These are phyloP conservation scores for Cyberlindnera mrakii DNA, from an alignment of 805 yeast species.

Conservation along the genomic window DNA sequence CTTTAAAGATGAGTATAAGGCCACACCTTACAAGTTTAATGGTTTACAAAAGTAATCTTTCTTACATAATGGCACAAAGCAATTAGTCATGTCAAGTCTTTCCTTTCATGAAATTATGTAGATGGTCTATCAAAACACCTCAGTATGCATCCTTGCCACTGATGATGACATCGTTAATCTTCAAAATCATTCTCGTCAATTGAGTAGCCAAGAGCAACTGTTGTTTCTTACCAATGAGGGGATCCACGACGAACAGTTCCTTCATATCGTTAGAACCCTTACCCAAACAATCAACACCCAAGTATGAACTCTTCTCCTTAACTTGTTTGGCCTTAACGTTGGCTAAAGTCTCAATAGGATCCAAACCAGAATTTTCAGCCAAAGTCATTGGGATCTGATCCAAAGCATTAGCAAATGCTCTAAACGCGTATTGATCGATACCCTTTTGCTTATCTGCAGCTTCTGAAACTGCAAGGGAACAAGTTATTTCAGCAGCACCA, in stretches of 20 bases:
- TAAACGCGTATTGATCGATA: slow-evolving; percentile 95
- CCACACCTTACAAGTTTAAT: slow-evolving; percentile 6
- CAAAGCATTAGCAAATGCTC: slow-evolving; percentile 87
- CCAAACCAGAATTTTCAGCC: slow-evolving; percentile 95
- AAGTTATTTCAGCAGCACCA: slow-evolving; percentile 94
- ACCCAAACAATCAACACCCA: slow-evolving; percentile 95
- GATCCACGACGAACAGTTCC: slow-evolving; percentile 90
- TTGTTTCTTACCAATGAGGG: slow-evolving; percentile 94
- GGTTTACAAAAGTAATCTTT: neutral
- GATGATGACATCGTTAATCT: slow-evolving; percentile 93
- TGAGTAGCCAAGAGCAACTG: slow-evolving; percentile 95
- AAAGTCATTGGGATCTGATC: slow-evolving; percentile 90
- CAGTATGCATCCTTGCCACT: slow-evolving; percentile 75
- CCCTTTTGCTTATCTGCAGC: slow-evolving; percentile 93
- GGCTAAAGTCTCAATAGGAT: slow-evolving; percentile 87
- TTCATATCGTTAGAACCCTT: slow-evolving; percentile 88
- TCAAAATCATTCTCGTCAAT: slow-evolving; percentile 93
- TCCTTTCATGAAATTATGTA: too few relatives aligned
- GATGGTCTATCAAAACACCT: neutral
- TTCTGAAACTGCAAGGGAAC: slow-evolving; percentile 84
- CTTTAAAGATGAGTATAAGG: slow-evolving; percentile 37
- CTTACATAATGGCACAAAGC: neutral
- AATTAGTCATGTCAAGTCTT: neutral
- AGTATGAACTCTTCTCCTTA: slow-evolving; percentile 56
- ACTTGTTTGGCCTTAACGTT: slow-evolving; percentile 80